Conservation (phyloP, 805 yeast genomes). For the Kazachstania bromeliacearum region DNA sequence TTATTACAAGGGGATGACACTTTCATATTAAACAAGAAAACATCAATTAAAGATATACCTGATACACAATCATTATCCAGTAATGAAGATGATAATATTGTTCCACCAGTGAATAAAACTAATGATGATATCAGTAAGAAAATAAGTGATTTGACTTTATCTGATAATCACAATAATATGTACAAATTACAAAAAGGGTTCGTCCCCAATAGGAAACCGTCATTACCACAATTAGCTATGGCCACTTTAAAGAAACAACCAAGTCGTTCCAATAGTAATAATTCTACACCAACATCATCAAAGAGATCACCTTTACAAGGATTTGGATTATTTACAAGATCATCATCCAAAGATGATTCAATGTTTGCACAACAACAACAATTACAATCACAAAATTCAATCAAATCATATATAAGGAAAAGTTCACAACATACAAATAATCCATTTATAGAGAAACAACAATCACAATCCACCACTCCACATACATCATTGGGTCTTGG, state of each 20-base stretch:
- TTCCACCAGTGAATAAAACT: neutral
- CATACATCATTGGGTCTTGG: conserved; percentile 27
- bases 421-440: conserved; percentile 3
- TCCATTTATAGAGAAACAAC: conserved; percentile 4
- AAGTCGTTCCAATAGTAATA: conserved; percentile 7
- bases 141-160: neutral
- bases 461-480: neutral
- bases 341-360: conserved; percentile 17
- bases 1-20: neutral
- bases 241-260: conserved; percentile 20
- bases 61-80: conserved; percentile 26
- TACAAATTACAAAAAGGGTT: conserved; percentile 11
- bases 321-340: conserved; percentile 25
- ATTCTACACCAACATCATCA: conserved; percentile 14
- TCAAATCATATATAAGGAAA: no score
- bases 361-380: conserved; percentile 11
- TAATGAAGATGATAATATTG: conserved; percentile 18
- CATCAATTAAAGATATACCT: conserved; percentile 21
- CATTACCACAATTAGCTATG: conserved; percentile 25
- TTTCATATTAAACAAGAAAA: conserved; percentile 10
- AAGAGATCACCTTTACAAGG: conserved; percentile 28
- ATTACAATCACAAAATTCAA: conserved; percentile 11
- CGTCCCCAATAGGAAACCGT: conserved; percentile 20
- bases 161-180: neutral
- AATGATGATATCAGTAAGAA: neutral